Base-by-base conservation (phyloP, 148 eudicot genomes). In the Persicaria maculosa region DNA sequence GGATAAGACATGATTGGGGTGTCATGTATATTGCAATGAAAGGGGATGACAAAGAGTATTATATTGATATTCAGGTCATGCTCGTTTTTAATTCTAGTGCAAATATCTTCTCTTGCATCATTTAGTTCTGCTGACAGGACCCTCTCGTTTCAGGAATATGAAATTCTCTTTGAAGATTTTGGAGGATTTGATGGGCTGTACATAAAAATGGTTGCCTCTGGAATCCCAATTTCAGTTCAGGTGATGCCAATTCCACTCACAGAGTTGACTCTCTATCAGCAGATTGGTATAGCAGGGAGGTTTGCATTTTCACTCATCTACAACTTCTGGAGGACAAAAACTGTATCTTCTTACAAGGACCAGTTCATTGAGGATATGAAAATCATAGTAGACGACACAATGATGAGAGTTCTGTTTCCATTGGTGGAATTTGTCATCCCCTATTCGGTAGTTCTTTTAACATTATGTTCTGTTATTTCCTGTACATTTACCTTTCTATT, bases 171-270 rank as follows among this genome's bases (percentile, higher is more conserved):
- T 80, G 92, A 88, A 85, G 89, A 91, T 68, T 85, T 87, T 83
- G 98, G 96, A 79, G 93, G 98, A 71, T 88, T 93, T 84, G 92
- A 93, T 84, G 96, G 85, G 52, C 76, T 93, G 84, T 93, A 93
- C 84, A 57, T 89, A 79, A 86, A 85, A 84, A 93, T 93, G 96
- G 69, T 89, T 71, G 96, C 93, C 20, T 83, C 88, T 77, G 90
- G 89, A 68, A 79, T 88, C 74, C 98, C 98, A 62, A 88, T 93
- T 74, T 79, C 84, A 75, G 87, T 93, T 79, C 96, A 88, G 74
- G 81, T 89, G 47, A 93, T 93, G 98, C 86, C 90, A 90, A 91
- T 93, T 74, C 96, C 98, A 74, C 75, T 90, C 40, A 84, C 89
- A 50, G 98, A 93, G 80, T 79, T 90, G 84, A 87, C 81, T 83